phyloP scores from a whole-genome alignment of 2,329 filamentous ascomycete genomes.

The Rhinocladiella similis region DNA sequence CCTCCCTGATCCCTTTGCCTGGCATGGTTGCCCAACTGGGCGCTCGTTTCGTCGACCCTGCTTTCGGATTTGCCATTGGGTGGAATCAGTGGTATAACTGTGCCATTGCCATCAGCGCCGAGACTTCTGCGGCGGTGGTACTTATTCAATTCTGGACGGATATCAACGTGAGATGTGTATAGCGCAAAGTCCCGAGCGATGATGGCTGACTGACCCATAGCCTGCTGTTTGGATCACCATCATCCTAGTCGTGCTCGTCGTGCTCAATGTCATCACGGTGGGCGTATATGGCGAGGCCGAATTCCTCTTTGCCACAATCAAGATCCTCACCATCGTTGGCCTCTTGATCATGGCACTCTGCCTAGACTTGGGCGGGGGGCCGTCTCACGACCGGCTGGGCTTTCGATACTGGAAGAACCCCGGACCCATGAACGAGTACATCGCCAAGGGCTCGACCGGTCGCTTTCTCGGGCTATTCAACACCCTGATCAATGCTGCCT shows the following conservation, averaged over 20 bases:
- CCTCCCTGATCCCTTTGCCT: conserved; percentile 4
- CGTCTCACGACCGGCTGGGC: conserved; percentile 70
- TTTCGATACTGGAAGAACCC: conserved; percentile 71
- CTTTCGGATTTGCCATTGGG: conserved; percentile 2
- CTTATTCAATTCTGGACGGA: conserved; percentile 3
- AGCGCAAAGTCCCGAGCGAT: not conserved
- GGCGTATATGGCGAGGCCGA: conserved; percentile 74
- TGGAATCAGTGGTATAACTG: conserved; percentile 6
- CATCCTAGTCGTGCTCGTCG: not conserved
- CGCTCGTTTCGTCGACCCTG: conserved; percentile 4
- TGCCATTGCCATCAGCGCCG: conserved; percentile 4
- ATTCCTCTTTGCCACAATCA: conserved; percentile 76
- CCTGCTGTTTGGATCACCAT: not conserved
- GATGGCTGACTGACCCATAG: not conserved
- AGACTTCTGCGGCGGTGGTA: conserved; percentile 1
- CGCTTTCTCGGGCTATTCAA: conserved; percentile 54
- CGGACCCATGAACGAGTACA: conserved; percentile 60
- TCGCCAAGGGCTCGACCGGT: conserved; percentile 30
- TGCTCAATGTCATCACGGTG: conserved; percentile 67
- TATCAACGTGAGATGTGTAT: conserved; percentile 3
- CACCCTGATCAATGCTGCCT: conserved; percentile 68
- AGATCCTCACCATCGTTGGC: conserved; percentile 71
- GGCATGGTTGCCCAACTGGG: not conserved
- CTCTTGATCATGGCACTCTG: conserved; percentile 73
- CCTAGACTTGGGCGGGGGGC: conserved; percentile 71